These are phyloP conservation scores for Plantago ovata DNA, from an alignment of 257 asterid genomes.

Conservation along the genomic window DNA sequence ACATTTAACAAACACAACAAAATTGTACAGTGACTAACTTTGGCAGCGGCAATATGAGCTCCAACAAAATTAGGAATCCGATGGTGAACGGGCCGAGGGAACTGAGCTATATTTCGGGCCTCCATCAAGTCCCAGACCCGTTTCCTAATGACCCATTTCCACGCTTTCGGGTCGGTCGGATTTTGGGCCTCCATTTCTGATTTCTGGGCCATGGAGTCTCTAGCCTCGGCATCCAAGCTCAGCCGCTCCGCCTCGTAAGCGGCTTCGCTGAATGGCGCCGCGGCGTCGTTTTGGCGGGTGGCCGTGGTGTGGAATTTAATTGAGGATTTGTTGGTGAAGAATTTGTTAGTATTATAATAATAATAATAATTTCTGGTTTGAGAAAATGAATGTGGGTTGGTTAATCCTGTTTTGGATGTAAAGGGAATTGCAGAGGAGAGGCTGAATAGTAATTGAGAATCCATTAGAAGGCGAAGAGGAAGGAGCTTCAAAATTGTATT, in stretches of 20 bases:
- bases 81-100: slow-evolving; percentile 93
- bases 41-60: slow-evolving; percentile 58
- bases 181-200: slow-evolving; percentile 39
- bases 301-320: slow-evolving; percentile 21
- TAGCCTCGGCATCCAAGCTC: slow-evolving; percentile 71
- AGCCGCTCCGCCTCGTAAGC: slow-evolving; percentile 83
- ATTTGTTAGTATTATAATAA: too few relatives aligned
- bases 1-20: background rate
- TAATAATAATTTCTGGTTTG: slow-evolving; percentile 4
- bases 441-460: slow-evolving; percentile 30
- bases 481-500: background rate
- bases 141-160: slow-evolving; percentile 84
- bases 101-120: slow-evolving; percentile 76
- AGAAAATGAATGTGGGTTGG: slow-evolving; percentile 17
- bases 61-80: slow-evolving; percentile 85
- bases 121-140: slow-evolving; percentile 91
- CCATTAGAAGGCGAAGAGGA: slow-evolving; percentile 32
- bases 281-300: slow-evolving; percentile 29
- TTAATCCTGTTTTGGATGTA: slow-evolving; percentile 15
- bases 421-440: slow-evolving; percentile 32
- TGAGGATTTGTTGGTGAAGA: slow-evolving; percentile 10
- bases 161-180: slow-evolving; percentile 65
- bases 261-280: slow-evolving; percentile 38
- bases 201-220: slow-evolving; percentile 60
- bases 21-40: slow-evolving; percentile 34